Percentiles rank a stretch among this genome's conserved stretches.
Conservation (phyloP, 1,284 basidiomycete genomes). For the Coniferiporia weirii region DNA sequence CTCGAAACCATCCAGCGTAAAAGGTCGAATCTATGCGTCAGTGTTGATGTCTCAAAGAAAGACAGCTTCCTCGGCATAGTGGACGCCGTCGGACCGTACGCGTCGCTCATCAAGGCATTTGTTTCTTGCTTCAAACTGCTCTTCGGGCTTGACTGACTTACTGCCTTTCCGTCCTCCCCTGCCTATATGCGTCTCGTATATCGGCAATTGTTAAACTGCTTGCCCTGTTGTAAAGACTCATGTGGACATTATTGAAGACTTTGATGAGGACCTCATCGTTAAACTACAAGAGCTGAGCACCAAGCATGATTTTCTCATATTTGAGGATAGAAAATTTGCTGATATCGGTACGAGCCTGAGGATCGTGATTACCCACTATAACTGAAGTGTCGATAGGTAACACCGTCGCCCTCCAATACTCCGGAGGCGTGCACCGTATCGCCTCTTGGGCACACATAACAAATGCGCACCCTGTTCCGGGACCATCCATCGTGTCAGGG, state of each 20-base stretch:
- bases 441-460: constrained; percentile 96
- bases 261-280: constrained; percentile 69
- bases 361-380: not conserved
- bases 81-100: constrained; percentile 81
- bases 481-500: constrained; percentile 88
- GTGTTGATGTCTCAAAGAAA: constrained; percentile 88
- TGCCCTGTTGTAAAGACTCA: constrained; percentile 69
- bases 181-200: constrained; percentile 16
- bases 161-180: not conserved
- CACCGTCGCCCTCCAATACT: constrained; percentile 94
- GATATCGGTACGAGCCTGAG: constrained; percentile 80
- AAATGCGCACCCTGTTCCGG: constrained; percentile 94
- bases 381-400: constrained; percentile 58
- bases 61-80: constrained; percentile 83
- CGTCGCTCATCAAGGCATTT: constrained; percentile 90
- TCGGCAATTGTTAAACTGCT: not conserved
- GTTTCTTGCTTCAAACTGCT: constrained; percentile 3
- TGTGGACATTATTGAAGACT: constrained; percentile 94
- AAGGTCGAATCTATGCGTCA: constrained; percentile 89
- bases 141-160: not conserved
- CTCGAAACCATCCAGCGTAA: constrained; percentile 87
- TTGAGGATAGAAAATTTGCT: constrained; percentile 98
- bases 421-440: constrained; percentile 89
- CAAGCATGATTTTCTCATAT: constrained; percentile 93
- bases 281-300: constrained; percentile 67